Base-by-base conservation (phyloP, 306 rosid genomes). In the Cicer cuneatum region DNA sequence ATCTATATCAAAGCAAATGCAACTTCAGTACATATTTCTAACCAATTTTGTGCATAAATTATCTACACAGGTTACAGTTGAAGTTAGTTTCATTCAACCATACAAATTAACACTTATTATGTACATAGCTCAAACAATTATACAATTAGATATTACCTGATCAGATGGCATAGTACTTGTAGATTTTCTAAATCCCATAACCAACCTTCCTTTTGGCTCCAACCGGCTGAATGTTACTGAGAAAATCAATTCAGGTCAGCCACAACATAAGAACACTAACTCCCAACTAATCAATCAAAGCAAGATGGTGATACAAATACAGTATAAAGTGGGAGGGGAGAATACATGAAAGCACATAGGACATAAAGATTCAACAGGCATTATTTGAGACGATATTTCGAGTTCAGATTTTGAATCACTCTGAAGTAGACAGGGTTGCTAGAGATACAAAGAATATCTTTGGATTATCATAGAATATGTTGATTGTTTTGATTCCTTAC, bases 121-220 rank as follows among this genome's bases (percentile, higher is more conserved):
- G 64, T 40, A 56, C 33, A 69, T 11, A 67, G 16, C 54, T 40
- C 73, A 69, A 43, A 81, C 48, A 51, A 75, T 41, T 13, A 71
- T 45, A 80, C 72, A 42, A 49, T 16, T 66, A 40, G 37, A 10
- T 54, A 71, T 69, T 85, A 92, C 99, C 99, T 89, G 98, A 78
- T 95, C 96, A 43, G 92, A 86, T 61, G 87, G 89, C 42, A 76
- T 76, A 6, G 86, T 78, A 78, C 85, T 83, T 74, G 97, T 85
- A 80, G 97, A 96, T 89, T 88, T 92, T 87, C 99, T 87, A 88
- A 88, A 92, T 66, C 98, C 99, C 99, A 95, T 92, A 58, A 95
- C 96, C 86, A 95, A 79, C 85, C 91, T 92, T 54, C 99, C 98
- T 85, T 89, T 98, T 46, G 99, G 99, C 90, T 95, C 99, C 86